phyloP scores from a whole-genome alignment of 2,329 filamentous ascomycete species.

The Furcasterigmium furcatum region DNA sequence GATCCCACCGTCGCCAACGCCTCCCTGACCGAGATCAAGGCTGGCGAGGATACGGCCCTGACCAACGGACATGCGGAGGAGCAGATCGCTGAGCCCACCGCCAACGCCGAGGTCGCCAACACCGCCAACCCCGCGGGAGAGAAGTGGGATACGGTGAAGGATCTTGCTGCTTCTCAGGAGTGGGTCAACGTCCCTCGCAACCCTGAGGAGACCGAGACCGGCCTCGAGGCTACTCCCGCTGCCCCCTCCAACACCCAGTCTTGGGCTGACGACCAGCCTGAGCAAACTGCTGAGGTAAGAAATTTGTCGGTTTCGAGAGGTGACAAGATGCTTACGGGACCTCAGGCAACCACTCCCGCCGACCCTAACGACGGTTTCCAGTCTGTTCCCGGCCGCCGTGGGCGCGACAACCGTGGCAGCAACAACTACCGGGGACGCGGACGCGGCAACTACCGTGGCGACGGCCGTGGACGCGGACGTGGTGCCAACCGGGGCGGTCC shows the following conservation, averaged over 20 bases:
- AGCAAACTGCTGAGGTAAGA: slow-evolving; percentile 41
- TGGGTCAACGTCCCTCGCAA: slow-evolving; percentile 67
- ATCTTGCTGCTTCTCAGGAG: slow-evolving; percentile 50
- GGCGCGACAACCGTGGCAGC: slow-evolving; percentile 48
- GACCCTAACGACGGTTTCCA: slow-evolving; percentile 66
- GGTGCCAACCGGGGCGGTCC: slow-evolving; percentile 29
- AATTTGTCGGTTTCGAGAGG: neutral
- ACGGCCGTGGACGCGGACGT: slow-evolving; percentile 39
- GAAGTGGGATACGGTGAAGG: slow-evolving; percentile 58
- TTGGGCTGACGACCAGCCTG: slow-evolving; percentile 80
- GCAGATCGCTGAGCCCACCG: slow-evolving; percentile 31
- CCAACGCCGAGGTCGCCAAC: slow-evolving; percentile 49
- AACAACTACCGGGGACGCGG: slow-evolving; percentile 36
- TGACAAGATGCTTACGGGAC: slow-evolving; percentile 2
- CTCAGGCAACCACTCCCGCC: slow-evolving; percentile 28
- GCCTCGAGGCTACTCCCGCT: slow-evolving; percentile 55
- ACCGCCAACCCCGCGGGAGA: slow-evolving; percentile 61
- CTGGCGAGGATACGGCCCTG: slow-evolving; percentile 34
- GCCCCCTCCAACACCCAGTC: slow-evolving; percentile 54
- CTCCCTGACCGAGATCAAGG: slow-evolving; percentile 64
- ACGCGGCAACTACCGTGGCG: slow-evolving; percentile 42
- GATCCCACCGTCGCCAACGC: slow-evolving; percentile 69
- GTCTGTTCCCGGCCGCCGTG: slow-evolving; percentile 60
- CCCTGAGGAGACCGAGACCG: slow-evolving; percentile 69
- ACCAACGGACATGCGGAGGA: slow-evolving; percentile 42